A percentile compares a stretch with the other conserved stretches of the same genome.
phyloP scores from a whole-genome alignment of 2,329 filamentous ascomycete genomes.

The Lecanicillium sp. region DNA sequence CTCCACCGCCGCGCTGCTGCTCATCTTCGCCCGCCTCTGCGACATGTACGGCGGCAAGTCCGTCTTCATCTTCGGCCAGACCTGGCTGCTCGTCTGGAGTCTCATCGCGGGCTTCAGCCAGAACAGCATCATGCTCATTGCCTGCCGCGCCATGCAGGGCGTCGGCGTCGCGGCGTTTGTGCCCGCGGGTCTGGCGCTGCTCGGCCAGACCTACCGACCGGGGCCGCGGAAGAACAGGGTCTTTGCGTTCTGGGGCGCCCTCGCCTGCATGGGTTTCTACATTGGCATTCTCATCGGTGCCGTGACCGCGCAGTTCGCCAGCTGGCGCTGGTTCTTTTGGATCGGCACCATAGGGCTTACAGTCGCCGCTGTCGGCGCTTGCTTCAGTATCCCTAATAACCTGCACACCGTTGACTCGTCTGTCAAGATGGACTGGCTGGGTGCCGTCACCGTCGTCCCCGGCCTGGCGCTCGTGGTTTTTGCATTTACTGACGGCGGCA shows the following conservation, averaged over 20 bases:
- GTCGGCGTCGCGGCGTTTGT: conserved; percentile 64
- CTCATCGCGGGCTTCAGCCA: conserved; percentile 64
- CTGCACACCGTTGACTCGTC: conserved; percentile 21
- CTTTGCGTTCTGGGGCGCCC: conserved; percentile 53
- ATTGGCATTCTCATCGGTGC: conserved; percentile 64
- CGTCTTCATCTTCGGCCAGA: conserved; percentile 53
- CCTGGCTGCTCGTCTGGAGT: conserved; percentile 64
- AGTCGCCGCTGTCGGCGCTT: conserved; percentile 39
- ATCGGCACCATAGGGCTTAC: conserved; percentile 46
- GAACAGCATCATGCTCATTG: conserved; percentile 63
- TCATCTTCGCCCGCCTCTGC: conserved; percentile 55
- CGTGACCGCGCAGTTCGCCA: conserved; percentile 51
- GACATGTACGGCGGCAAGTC: conserved; percentile 58
- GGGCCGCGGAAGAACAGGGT: conserved; percentile 67
- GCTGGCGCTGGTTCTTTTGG: conserved; percentile 68
- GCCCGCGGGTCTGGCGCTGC: conserved; percentile 64
- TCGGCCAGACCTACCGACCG: conserved; percentile 63
- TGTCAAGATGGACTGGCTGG: conserved; percentile 62
- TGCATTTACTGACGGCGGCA: conserved; percentile 66
- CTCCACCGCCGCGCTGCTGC: conserved; percentile 50
- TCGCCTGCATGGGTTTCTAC: conserved; percentile 54
- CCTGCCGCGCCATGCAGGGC: conserved; percentile 68
- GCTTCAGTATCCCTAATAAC: conserved; percentile 34
- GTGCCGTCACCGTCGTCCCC: conserved; percentile 52
- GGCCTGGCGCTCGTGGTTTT: conserved; percentile 67